Evolutionary conservation across 2,329 filamentous ascomycete species (phyloP), one percentile per base, ranked within the genome.

Genomic region (Fusarium nematophilum): DNA sequence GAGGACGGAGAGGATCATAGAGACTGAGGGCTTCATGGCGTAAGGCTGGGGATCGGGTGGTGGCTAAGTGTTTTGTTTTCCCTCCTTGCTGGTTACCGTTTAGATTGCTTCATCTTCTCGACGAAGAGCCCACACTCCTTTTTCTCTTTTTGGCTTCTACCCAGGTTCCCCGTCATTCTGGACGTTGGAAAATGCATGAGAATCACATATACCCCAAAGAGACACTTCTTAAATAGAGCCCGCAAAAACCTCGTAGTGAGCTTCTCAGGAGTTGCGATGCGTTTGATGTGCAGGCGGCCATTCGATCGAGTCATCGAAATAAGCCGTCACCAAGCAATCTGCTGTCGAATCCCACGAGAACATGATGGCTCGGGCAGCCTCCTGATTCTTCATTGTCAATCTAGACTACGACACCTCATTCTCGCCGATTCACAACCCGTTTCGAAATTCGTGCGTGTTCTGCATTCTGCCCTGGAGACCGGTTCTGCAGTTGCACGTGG

Each of bases 81-180:
- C 23, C 43, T 27, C 17, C 47, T 64, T 65, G 56, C 21, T 48
- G 49, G 64, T 52, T 45, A 60, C 30, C 46, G 58, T 49, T 63
- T 73, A 73, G 70, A 74, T 57, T 68, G 56, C 59, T 72, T 69
- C 57, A 70, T 73, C 72, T 73, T 74, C 69, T 62, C 69, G 60
- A 65, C 55, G 72, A 74, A 73, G 72, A 72, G 64, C 60, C 43
- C 38, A 55, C 62, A 53, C 62, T 65, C 60, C 34, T 64, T 63
- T 53, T 60, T 53, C 44, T 46, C 25, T 40, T 25, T 49, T 29
- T 55, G 48, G 30, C 25, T 52, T 53, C 39, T 52, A 40, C 34
- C 26, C n/a, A 48, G 47, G 10, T 39, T 30, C 38, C 33, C 17
- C 14, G 14, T 53, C 44, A 53, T 53, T 53, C 30, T 42, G 44